Base-by-base conservation (phyloP, 2,329 filamentous ascomycete genomes). In the Ambrosiella xylebori region DNA sequence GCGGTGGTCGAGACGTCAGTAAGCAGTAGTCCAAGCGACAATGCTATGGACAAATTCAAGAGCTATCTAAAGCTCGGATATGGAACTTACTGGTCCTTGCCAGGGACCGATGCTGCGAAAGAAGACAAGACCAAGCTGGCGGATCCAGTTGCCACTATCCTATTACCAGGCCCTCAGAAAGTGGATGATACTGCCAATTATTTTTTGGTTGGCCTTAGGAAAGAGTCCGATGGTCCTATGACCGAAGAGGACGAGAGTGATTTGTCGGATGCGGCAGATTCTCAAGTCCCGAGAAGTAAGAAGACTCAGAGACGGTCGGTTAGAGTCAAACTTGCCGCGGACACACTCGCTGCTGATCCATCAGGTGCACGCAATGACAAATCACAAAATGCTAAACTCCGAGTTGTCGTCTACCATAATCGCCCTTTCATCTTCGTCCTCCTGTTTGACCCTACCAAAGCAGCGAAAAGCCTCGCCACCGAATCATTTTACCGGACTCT, bases 381-480 rank as follows among this genome's bases (percentile, higher is more conserved):
- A 74, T 12, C 17, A 40, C 7, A 50, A 35, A 17, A 15, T 27
- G 45, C 38, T 60, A 79, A 76, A 63, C 68, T 89, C 47, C 79
- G 83, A 0, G 82, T 87, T 1, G 77, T 89, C 6, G 77, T 89
- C 54, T 90, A 89, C 65, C 78, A 84, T 51, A 81, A 82, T 66
- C 78, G 77, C 27, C 87, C 87, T 0, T 91, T 91, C 68, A 78
- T 91, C 53, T 90, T 86, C 66, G 79, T 83, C 1, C 84, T 93
- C 61, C 72, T 93, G 3, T 91, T 91, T 67, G 65, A 66, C 9
- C 66, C 71, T 12, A 74, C 74, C 52, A 83, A 52, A 47, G 74
- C 74, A 53, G 82, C 84, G 6, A 74, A 79, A 57, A 78, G 80
- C 1, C 68, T 83, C 1, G 75, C 76, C 3, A 76, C 73, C 66